Base-by-base conservation (phyloP, 2,329 filamentous ascomycete genomes). In the Penicillium sp. region DNA sequence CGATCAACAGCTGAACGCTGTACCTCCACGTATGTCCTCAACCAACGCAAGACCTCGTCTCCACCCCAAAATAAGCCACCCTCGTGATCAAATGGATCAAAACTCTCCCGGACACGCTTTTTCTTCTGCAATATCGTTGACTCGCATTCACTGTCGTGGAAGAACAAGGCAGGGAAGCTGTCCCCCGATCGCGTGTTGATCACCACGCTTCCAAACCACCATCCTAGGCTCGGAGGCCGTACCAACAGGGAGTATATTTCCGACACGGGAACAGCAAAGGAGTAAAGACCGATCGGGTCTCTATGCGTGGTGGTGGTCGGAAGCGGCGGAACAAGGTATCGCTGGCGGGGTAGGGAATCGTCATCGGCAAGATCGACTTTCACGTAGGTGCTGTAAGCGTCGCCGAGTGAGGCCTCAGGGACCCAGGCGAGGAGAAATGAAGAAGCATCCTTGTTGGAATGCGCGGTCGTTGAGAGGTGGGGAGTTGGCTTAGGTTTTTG, bases 191-290 rank as follows among this genome's bases (percentile, higher is more conserved):
- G 85, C 1, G 91, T 92, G 75, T 99, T 99, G 80, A 99, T 92
- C 60, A 99, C 90, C 30, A 99, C 80, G 65, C 93, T 97, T 37
- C 95, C 95, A 76, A 96, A 97, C 95, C 95, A 99, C 96, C 95
- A 99, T 17, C 95, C 96, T 8, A 97, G 80, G 75, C 92, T 97
- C 5, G 95, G 96, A 3, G 94, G 94, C 1, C 95, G 88, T 42
- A 99, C 89, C 8, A 97, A 84, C 5, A 99, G 84, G 30, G 92
- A 96, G 79, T 96, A 99, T 63, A 99, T 89, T 66, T 94, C 91
- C 68, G 88, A 92, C 33, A 98, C 86, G 1, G 95, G 95, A 6
- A 99, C 86, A 1, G 94, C 93, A 74, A 99, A 99, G 1, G 95
- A 88, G 75, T 97, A 97, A 53, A 90, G 87, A 4, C 93, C 93